Evolutionary conservation across 495 filamentous ascomycete genomes (phyloP).

Genomic region (Aspergillus sclerotioniger): DNA sequence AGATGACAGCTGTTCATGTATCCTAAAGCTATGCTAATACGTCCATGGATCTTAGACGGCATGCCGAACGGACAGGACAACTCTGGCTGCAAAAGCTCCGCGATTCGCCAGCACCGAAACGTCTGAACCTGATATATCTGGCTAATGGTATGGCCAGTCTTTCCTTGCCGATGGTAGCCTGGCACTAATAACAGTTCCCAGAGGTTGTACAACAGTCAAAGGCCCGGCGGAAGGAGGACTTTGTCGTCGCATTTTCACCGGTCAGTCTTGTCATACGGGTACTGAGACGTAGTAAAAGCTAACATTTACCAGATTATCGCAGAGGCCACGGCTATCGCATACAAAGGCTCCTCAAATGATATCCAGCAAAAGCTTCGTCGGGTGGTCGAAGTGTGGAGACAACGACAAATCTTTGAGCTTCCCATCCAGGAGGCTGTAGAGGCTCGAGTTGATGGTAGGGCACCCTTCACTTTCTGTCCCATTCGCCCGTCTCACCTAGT

Average conservation of each 20-base stretch:
- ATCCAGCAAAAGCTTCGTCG: slow-evolving; percentile 83
- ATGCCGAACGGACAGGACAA: slow-evolving; percentile 83
- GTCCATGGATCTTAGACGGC: slow-evolving; percentile 56
- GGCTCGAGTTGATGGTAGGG: slow-evolving; percentile 68
- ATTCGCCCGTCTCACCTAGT: slow-evolving; percentile 8
- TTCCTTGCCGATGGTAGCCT: not conserved
- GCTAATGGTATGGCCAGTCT: slow-evolving; percentile 70
- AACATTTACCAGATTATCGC: slow-evolving; percentile 62
- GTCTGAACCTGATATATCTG: slow-evolving; percentile 89
- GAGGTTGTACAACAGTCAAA: slow-evolving; percentile 96
- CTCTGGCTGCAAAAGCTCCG: slow-evolving; percentile 87
- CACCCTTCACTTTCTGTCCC: not conserved
- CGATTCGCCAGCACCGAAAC: slow-evolving; percentile 77
- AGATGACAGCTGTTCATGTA: slow-evolving; percentile 16
- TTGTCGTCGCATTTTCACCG: slow-evolving; percentile 84
- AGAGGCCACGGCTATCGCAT: slow-evolving; percentile 79
- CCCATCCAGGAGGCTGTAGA: slow-evolving; percentile 78
- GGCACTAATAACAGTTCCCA: slow-evolving; percentile 37
- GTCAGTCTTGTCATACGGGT: slow-evolving; percentile 33
- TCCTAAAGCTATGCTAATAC: slow-evolving; percentile 24
- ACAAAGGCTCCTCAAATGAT: slow-evolving; percentile 79
- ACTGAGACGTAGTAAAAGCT: slow-evolving; percentile 11
- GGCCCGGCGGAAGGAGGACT: slow-evolving; percentile 85
- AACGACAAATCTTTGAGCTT: slow-evolving; percentile 78
- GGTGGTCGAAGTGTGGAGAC: slow-evolving; percentile 92